Evolutionary conservation across 2,329 filamentous ascomycete species (phyloP).

Genomic region (Trichoderma endophyticum): DNA sequence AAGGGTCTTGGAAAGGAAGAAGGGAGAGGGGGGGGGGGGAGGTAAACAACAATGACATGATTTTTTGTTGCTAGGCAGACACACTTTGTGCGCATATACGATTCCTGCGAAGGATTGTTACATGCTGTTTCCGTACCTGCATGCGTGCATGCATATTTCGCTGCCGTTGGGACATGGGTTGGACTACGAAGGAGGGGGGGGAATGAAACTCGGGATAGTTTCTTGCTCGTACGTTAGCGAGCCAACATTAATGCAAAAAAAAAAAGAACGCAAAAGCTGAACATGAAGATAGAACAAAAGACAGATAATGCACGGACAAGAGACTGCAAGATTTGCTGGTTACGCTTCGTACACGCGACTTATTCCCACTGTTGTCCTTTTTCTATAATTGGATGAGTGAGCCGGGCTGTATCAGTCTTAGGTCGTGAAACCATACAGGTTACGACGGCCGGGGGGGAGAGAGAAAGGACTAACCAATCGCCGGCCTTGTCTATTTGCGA

Average conservation of each 20-base stretch:
- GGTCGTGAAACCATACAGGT: not conserved
- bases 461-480: not conserved
- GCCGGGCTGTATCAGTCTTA: not conserved
- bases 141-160: not conserved
- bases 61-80: not conserved
- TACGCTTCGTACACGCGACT: not conserved
- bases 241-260: not conserved
- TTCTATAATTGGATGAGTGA: not conserved
- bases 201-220: not conserved
- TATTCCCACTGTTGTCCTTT: not conserved
- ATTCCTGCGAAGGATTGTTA: constrained; percentile 2
- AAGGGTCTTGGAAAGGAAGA: not conserved
- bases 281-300: not conserved
- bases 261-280: not conserved
- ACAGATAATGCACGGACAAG: not conserved
- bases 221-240: not conserved
- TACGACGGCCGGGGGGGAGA: not conserved
- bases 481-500: not conserved
- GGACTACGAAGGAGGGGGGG: not conserved
- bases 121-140: constrained; percentile 4
- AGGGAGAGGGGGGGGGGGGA: not conserved
- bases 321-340: not conserved
- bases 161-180: not conserved
- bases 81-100: not conserved
- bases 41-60: not conserved